A percentile compares a stretch with the other conserved stretches of the same genome.
phyloP scores from a whole-genome alignment of 352 stramenopile genomes.

The Globisporangium okanoganense region DNA sequence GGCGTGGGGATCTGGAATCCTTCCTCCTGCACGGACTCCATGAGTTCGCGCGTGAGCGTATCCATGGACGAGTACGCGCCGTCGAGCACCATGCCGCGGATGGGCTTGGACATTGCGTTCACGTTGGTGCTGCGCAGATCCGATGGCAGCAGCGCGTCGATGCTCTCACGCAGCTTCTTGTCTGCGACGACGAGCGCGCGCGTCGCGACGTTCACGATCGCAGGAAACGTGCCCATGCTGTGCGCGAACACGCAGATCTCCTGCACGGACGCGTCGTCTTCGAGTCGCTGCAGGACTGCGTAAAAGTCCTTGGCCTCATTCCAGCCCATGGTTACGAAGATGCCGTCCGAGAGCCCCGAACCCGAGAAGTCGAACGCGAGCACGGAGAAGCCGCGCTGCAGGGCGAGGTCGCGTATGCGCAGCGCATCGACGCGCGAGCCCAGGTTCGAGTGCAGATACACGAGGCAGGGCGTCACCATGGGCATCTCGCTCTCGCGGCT shows the following conservation, averaged over 20 bases:
- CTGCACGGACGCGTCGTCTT: slow-evolving; percentile 41
- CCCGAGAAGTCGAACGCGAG: slow-evolving; percentile 81
- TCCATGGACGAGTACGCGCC: slow-evolving; percentile 71
- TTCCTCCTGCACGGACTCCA: slow-evolving; percentile 59
- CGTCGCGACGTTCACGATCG: slow-evolving; percentile 70
- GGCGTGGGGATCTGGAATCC: slow-evolving; percentile 69
- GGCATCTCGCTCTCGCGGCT: slow-evolving; percentile 15
- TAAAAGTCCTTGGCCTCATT: slow-evolving; percentile 76
- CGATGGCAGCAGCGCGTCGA: slow-evolving; percentile 58
- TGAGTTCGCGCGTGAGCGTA: slow-evolving; percentile 58
- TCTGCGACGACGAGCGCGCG: slow-evolving; percentile 40
- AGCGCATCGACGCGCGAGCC: slow-evolving; percentile 67
- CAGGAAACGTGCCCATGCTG: slow-evolving; percentile 79
- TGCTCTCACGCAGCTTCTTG: slow-evolving; percentile 43
- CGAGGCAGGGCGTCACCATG: slow-evolving; percentile 41
- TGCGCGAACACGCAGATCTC: slow-evolving; percentile 75
- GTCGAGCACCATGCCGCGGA: slow-evolving; percentile 71
- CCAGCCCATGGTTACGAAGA: slow-evolving; percentile 87
- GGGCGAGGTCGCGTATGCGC: slow-evolving; percentile 54
- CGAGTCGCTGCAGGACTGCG: slow-evolving; percentile 58
- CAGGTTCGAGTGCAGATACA: slow-evolving; percentile 86
- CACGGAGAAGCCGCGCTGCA: slow-evolving; percentile 73
- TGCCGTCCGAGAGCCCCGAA: slow-evolving; percentile 69
- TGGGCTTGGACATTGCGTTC: slow-evolving; percentile 47
- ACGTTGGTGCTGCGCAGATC: slow-evolving; percentile 42